Evolutionary conservation across 495 filamentous ascomycete species (phyloP).

Genomic region (Jackrogersella multiformis): DNA sequence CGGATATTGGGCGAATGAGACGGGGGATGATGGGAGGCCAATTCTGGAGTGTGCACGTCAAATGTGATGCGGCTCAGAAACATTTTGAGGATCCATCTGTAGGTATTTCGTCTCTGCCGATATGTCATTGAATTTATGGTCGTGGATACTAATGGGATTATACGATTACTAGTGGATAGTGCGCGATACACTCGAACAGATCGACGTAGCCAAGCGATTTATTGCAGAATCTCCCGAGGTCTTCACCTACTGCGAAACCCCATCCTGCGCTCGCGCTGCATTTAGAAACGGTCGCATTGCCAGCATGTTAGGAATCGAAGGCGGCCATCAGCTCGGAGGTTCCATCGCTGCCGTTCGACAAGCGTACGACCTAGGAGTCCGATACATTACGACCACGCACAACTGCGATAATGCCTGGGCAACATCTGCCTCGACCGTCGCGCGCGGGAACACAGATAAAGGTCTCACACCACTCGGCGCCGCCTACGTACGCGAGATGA

Average conservation of each 20-base stretch:
- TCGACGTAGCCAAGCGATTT: constrained; percentile 44
- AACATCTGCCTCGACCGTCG: constrained; percentile 63
- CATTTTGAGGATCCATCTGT: constrained; percentile 39
- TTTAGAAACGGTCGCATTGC: constrained; percentile 36
- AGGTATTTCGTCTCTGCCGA: neutral
- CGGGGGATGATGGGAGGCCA: constrained; percentile 43
- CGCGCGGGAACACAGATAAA: constrained; percentile 17
- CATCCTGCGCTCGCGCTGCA: constrained; percentile 21
- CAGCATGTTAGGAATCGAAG: constrained; percentile 45
- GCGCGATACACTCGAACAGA: constrained; percentile 48
- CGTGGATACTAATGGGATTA: neutral
- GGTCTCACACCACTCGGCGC: constrained; percentile 34
- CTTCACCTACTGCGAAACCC: constrained; percentile 33
- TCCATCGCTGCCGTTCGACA: constrained; percentile 45
- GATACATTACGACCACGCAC: constrained; percentile 50
- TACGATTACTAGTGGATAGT: constrained; percentile 25
- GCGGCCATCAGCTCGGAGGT: constrained; percentile 35
- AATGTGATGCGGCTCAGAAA: constrained; percentile 22
- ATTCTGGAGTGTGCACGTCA: constrained; percentile 50
- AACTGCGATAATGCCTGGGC: constrained; percentile 50
- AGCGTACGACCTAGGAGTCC: constrained; percentile 45
- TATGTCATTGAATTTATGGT: neutral
- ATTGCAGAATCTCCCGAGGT: constrained; percentile 24
- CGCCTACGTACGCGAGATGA: constrained; percentile 58
- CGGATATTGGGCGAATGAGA: constrained; percentile 36